Percentiles rank a stretch among this genome's conserved stretches.
phyloP scores from a whole-genome alignment of 2,329 filamentous ascomycete species.

The Paraconiothyrium brasiliense region DNA sequence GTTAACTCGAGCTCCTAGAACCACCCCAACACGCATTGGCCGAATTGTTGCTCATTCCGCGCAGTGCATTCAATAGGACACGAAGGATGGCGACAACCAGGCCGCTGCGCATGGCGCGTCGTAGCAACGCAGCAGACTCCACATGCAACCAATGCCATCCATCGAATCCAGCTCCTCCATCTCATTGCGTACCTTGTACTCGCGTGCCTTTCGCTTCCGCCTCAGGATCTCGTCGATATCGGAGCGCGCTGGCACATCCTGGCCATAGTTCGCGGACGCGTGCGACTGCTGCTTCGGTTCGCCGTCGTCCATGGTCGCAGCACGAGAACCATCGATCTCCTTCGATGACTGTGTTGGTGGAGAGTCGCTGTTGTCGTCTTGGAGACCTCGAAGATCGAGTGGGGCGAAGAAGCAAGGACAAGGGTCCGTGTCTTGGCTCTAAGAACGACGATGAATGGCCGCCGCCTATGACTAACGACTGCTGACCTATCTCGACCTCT shows the following conservation, averaged over 20 bases:
- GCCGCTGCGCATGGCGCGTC: neutral
- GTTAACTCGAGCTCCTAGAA: constrained; percentile 27
- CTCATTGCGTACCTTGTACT: constrained; percentile 56
- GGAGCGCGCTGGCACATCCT: constrained; percentile 52
- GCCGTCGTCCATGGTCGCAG: constrained; percentile 42
- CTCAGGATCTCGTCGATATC: constrained; percentile 61
- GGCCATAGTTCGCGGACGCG: constrained; percentile 29
- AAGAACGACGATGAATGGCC: constrained; percentile 9
- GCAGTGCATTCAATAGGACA: neutral
- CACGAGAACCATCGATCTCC: constrained; percentile 22
- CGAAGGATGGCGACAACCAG: neutral
- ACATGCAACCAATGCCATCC: neutral
- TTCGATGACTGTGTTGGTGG: constrained; percentile 28
- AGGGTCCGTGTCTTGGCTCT: constrained; percentile 5
- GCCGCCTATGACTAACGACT: neutral
- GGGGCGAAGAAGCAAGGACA: constrained; percentile 10
- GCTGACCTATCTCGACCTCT: neutral
- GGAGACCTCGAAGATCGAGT: constrained; percentile 12
- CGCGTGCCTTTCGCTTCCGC: constrained; percentile 60
- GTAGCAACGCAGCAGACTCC: neutral
- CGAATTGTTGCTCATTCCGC: neutral
- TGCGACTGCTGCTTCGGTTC: constrained; percentile 37
- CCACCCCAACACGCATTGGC: constrained; percentile 4
- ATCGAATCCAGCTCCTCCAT: neutral
- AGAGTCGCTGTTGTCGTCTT: constrained; percentile 16